A percentile compares a stretch with the other conserved stretches of the same genome.
phyloP scores from a whole-genome alignment of 257 asterid species.

The Anisodus tanguticus region DNA sequence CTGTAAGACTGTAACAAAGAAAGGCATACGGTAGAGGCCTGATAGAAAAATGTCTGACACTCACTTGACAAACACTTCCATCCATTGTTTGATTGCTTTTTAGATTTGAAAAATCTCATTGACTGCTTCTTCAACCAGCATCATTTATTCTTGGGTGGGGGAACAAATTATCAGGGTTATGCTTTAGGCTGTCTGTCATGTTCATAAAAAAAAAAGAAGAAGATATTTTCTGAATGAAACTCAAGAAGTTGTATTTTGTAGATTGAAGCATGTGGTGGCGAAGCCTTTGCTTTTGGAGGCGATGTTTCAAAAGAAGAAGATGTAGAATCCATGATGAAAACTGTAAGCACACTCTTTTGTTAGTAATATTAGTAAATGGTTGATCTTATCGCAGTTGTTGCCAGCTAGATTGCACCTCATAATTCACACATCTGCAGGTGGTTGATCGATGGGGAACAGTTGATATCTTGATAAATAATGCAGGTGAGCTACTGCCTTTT shows the following conservation, averaged over 20 bases:
- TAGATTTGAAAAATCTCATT: background rate
- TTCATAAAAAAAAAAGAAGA: background rate
- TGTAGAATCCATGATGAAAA: constrained; percentile 87
- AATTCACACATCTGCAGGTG: constrained; percentile 58
- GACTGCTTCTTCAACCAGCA: background rate
- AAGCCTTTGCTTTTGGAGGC: constrained; percentile 90
- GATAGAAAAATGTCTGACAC: background rate
- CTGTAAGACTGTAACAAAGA: too few species aligned
- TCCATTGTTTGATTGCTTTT: constrained; percentile 11
- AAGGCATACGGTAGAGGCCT: too few species aligned
- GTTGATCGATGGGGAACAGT: constrained; percentile 94
- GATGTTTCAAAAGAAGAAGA: constrained; percentile 98
- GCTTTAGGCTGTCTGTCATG: background rate
- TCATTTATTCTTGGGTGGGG: constrained; percentile 13
- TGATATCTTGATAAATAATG: constrained; percentile 89
- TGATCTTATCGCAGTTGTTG: constrained; percentile 13
- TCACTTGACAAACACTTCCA: background rate
- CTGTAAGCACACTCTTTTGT: constrained; percentile 51
- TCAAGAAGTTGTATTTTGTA: constrained; percentile 36
- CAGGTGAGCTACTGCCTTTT: constrained; percentile 57
- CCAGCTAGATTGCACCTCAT: constrained; percentile 38
- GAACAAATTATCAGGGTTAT: background rate
- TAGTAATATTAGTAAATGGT: constrained; percentile 20
- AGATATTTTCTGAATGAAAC: background rate
- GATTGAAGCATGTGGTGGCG: constrained; percentile 91